Evolutionary conservation across 2,329 filamentous ascomycete genomes (phyloP).

Genomic region (Aspergillus fumigatus): DNA sequence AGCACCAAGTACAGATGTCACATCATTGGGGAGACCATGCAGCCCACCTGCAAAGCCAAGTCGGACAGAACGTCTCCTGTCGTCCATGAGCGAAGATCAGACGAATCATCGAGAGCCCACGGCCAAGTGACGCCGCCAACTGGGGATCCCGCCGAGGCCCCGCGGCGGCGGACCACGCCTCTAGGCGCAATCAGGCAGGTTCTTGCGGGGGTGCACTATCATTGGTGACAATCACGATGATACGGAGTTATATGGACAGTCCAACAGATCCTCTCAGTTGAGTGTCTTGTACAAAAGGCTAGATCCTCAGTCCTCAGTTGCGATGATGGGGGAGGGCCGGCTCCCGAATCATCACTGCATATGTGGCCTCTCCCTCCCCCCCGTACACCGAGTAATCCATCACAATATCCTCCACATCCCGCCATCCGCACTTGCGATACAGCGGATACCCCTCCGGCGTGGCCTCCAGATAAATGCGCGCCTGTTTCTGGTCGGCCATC

Average conservation of each 20-base stretch:
- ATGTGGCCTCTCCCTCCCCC: conserved; percentile 14
- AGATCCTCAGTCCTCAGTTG: neutral
- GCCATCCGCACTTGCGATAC: conserved; percentile 49
- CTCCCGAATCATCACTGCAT: conserved; percentile 25
- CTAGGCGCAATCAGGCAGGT: conserved; percentile 6
- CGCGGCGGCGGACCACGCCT: neutral
- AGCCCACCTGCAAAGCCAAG: neutral
- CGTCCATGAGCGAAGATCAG: neutral
- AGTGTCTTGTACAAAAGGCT: neutral
- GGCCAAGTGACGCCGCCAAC: neutral
- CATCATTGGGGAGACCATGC: no score
- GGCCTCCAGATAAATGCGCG: conserved; percentile 49
- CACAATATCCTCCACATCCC: conserved; percentile 32
- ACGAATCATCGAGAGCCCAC: neutral
- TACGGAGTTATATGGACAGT: no score
- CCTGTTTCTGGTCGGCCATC: conserved; percentile 41
- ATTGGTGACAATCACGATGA: no score
- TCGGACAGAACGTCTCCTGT: neutral
- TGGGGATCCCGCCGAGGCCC: neutral
- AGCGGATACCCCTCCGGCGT: conserved; percentile 45
- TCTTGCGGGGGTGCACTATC: neutral
- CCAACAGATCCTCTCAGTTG: no score
- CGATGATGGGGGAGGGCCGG: neutral
- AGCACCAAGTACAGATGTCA: no score
- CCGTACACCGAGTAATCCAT: conserved; percentile 34